Evolutionary conservation across 208 protist species (phyloP).

Genomic region (Polymyxa betae): DNA sequence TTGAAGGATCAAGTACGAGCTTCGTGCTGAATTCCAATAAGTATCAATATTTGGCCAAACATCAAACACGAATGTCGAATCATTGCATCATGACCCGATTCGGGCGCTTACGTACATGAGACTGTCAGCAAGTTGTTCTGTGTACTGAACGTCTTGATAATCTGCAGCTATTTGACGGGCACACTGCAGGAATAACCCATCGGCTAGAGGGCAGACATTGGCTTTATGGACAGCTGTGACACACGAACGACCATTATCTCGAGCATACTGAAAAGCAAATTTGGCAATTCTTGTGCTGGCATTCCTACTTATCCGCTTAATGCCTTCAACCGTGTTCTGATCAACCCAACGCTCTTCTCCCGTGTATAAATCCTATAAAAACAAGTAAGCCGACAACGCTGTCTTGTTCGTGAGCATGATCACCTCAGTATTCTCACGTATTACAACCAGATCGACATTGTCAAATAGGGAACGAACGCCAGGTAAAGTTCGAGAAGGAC

Average conservation of each 20-base stretch:
- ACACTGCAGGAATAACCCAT: conserved; percentile 38
- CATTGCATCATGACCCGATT: too few species aligned
- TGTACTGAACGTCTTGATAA: background rate
- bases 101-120: background rate
- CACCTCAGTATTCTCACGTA: background rate
- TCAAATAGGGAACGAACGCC: background rate
- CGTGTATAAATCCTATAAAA: conserved; percentile 2
- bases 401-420: background rate
- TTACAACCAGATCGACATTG: background rate
- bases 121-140: conserved; percentile 30
- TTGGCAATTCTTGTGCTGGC: background rate
- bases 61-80: background rate
- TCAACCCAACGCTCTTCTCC: conserved; percentile 60
- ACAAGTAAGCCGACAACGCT: background rate
- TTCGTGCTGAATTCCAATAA: background rate
- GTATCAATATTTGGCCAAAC: background rate
- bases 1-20: background rate
- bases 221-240: conserved; percentile 41
- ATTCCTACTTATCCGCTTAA: background rate
- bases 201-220: background rate
- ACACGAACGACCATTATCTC: background rate
- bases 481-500: background rate
- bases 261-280: conserved; percentile 32
- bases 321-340: conserved; percentile 57
- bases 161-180: background rate